These are phyloP conservation scores for Sclerotiophoma versabilis DNA, from an alignment of 2,329 filamentous ascomycete genomes.

Conservation along the genomic window DNA sequence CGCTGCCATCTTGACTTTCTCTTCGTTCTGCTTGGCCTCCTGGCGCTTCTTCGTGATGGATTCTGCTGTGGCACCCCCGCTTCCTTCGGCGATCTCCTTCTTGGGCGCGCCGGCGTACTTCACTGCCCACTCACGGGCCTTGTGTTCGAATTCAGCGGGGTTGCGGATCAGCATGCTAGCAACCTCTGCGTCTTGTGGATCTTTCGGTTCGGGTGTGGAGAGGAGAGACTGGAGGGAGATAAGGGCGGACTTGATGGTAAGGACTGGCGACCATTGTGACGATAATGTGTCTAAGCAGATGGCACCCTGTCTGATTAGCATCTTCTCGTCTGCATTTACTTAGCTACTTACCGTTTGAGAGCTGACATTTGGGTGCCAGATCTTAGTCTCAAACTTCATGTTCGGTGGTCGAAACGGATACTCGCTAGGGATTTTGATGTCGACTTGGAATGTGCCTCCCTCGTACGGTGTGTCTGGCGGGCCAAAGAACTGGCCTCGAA, in stretches of 20 bases:
- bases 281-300: slow-evolving; percentile 96
- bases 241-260: slow-evolving; percentile 94
- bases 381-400: slow-evolving; percentile 91
- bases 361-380: slow-evolving; percentile 98
- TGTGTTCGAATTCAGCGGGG: slow-evolving; percentile 78
- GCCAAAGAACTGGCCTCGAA: slow-evolving; percentile 82
- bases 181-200: slow-evolving; percentile 96
- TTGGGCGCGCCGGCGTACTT: slow-evolving; percentile 79
- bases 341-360: slow-evolving; percentile 78
- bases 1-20: slow-evolving; percentile 63
- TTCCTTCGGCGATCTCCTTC: slow-evolving; percentile 61
- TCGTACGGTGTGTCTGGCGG: slow-evolving; percentile 95
- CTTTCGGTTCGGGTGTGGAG: slow-evolving; percentile 91
- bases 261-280: slow-evolving; percentile 90
- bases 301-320: slow-evolving; percentile 71
- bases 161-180: slow-evolving; percentile 85
- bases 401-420: slow-evolving; percentile 93
- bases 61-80: slow-evolving; percentile 60
- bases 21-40: slow-evolving; percentile 65
- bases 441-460: slow-evolving; percentile 80
- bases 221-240: slow-evolving; percentile 93
- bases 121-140: slow-evolving; percentile 90
- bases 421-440: slow-evolving; percentile 84
- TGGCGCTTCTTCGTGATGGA: slow-evolving; percentile 62
- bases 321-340: not conserved